A percentile compares a stretch with the other conserved stretches of the same genome.
phyloP scores from a whole-genome alignment of 768 basidiomycete genomes.

The Asterophora parasitica region DNA sequence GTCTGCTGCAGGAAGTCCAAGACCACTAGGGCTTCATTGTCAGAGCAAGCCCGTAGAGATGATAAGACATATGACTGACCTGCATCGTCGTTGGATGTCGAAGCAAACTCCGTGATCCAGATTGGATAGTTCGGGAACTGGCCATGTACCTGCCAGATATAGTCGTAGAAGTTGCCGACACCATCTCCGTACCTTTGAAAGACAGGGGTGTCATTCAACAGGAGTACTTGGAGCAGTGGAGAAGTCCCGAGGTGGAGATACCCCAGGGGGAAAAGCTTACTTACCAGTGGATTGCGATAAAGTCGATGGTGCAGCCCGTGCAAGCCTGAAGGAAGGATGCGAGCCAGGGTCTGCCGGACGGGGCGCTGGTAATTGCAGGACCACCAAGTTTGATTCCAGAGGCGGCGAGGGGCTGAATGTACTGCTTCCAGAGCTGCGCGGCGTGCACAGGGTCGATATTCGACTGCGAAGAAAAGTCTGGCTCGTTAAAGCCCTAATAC shows the following conservation, averaged over 20 bases:
- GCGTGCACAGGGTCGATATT: slow-evolving; percentile 27
- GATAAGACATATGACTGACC: slow-evolving; percentile 9
- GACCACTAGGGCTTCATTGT: slow-evolving; percentile 21
- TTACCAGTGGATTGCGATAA: slow-evolving; percentile 33
- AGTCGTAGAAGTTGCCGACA: slow-evolving; percentile 28
- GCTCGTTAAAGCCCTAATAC: slow-evolving; percentile 38
- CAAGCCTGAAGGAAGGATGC: slow-evolving; percentile 29
- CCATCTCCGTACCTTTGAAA: slow-evolving; percentile 26
- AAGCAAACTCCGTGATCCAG: slow-evolving; percentile 33
- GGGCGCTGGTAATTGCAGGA: slow-evolving; percentile 30
- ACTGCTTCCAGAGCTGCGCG: slow-evolving; percentile 30
- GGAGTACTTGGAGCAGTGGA: no score
- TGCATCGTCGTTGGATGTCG: slow-evolving; percentile 14
- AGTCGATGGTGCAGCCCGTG: slow-evolving; percentile 31
- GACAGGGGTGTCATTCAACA: no score
- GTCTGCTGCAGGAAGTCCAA: slow-evolving; percentile 38
- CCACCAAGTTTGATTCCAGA: slow-evolving; percentile 29
- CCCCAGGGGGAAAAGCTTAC: no score
- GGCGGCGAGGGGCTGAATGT: slow-evolving; percentile 30
- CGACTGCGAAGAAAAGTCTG: slow-evolving; percentile 28
- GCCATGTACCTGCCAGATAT: slow-evolving; percentile 28
- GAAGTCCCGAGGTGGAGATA: no score
- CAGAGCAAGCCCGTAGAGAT: not conserved
- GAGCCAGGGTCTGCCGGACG: slow-evolving; percentile 29
- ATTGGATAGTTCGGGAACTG: slow-evolving; percentile 28